A percentile compares a stretch with the other conserved stretches of the same genome.
Evolutionary conservation across 345 rosid genomes (phyloP).

Genomic region (Hibiscus trionum): DNA sequence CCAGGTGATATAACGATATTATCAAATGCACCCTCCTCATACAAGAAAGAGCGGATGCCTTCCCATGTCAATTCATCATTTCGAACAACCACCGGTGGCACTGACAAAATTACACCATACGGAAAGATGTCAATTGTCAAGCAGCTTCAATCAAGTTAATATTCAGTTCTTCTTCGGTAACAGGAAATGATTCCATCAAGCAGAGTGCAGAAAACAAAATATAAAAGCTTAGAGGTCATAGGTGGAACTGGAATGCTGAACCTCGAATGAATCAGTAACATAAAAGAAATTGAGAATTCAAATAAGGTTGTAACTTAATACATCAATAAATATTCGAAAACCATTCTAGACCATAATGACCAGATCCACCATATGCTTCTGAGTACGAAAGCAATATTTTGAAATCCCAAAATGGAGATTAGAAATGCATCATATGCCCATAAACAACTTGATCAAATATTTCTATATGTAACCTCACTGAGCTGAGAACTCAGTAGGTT

Average conservation of each 20-base stretch:
- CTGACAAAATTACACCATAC: slow-evolving; percentile 24
- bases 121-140: slow-evolving; percentile 15
- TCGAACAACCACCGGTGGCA: slow-evolving; percentile 80
- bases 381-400: neutral
- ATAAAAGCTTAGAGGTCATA: neutral
- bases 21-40: slow-evolving; percentile 66
- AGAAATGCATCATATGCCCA: neutral
- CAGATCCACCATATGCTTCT: neutral
- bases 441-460: neutral
- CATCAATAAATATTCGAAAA: too few species aligned
- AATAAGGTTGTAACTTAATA: neutral
- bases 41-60: slow-evolving; percentile 46
- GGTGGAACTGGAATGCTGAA: neutral
- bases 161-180: neutral
- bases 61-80: slow-evolving; percentile 90
- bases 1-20: slow-evolving; percentile 95
- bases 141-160: neutral
- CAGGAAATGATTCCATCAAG: neutral
- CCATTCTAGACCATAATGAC: neutral
- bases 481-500: too few species aligned
- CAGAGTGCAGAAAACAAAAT: neutral
- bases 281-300: too few species aligned
- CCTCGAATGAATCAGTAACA: too few species aligned
- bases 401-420: neutral
- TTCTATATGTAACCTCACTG: neutral